Evolutionary conservation across 108 stramenopile species (phyloP).

Genomic region (Nitzschia sp.): DNA sequence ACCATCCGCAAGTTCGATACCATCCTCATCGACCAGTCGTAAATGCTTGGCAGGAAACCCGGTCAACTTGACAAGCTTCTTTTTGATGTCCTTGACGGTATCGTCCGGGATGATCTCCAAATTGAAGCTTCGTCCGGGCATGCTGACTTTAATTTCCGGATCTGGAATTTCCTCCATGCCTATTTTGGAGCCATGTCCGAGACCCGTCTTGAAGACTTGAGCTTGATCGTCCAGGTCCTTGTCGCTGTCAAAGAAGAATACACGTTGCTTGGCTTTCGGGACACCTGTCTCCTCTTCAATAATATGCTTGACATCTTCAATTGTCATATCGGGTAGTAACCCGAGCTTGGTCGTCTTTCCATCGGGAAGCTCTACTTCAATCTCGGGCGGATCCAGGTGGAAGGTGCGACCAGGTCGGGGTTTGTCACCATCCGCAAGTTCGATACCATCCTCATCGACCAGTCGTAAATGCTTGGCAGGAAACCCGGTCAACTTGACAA

Average conservation of each 20-base stretch:
- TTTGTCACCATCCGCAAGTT: background rate
- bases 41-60: slow-evolving; percentile 19
- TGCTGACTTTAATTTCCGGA: slow-evolving; percentile 2
- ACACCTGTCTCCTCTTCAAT: slow-evolving; percentile 29
- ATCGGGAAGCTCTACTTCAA: slow-evolving; percentile 8
- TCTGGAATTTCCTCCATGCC: background rate
- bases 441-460: slow-evolving; percentile 11
- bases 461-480: slow-evolving; percentile 11
- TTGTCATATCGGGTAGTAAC: slow-evolving; percentile 16
- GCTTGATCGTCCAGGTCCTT: slow-evolving; percentile 13
- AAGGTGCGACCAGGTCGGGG: background rate
- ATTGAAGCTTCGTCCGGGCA: slow-evolving; percentile 11
- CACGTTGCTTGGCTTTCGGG: slow-evolving; percentile 13
- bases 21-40: slow-evolving; percentile 14
- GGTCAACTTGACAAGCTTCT: slow-evolving; percentile 14
- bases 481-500: slow-evolving; percentile 2
- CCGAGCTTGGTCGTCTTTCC: background rate
- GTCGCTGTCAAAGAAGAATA: slow-evolving; percentile 24
- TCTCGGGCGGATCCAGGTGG: background rate
- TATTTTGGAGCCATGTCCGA: background rate
- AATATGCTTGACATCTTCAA: slow-evolving; percentile 28
- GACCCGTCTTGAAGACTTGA: background rate
- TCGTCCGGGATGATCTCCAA: slow-evolving; percentile 24
- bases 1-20: slow-evolving; percentile 2
- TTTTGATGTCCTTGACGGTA: slow-evolving; percentile 18